Base-by-base conservation (phyloP, 352 stramenopile genomes). In the Aphanomyces cochlioides region DNA sequence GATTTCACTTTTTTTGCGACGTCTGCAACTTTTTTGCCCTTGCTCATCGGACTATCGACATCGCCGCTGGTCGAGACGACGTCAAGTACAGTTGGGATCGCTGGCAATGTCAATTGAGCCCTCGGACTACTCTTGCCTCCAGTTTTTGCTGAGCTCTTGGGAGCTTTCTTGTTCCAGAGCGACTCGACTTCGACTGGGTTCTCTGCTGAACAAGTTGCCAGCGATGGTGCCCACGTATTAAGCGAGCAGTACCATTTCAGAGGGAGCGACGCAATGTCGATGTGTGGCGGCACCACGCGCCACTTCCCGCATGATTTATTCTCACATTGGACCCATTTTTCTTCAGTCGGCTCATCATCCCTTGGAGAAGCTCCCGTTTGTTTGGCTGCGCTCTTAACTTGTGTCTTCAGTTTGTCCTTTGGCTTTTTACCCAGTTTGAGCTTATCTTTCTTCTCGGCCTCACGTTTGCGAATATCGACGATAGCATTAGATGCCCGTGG, bases 281-380 rank as follows among this genome's bases (percentile, higher is more conserved):
- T 90, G n/a, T 78, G 85, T n/a, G 79, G 77, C 10, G 96, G 93
- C 47, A 98, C 84, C 39, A 98, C 87, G 37, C 96, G 92, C 96
- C 96, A 99, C 75, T 98, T 98, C 4, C 82, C 80, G 75, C 96
- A 99, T 28, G 89, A 75, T 67, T 92, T 94, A 48, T 75, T 87
- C 57, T 98, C 96, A 72, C 96, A 98, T 78, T 98, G 94, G 3
- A 98, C 96, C 96, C 96, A 99, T n/a, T 77, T 67, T 5, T 17
- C 17, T 17, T 7, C 17, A 7, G 3, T 6, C 13, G 19, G 21
- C 12, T 12, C 37, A 7, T 36, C 15, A 15, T 7, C 57, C 10
- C 15, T 7, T 7, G 28, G n/a, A 28, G 28, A 28, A 28, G 28
- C 28, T 2, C 28, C 28, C 28, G 28, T 28, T 28, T 28, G 28